These are phyloP conservation scores for Telopea speciosissima DNA, from an alignment of 177 flowering plant genomes.

Conservation along the genomic window DNA sequence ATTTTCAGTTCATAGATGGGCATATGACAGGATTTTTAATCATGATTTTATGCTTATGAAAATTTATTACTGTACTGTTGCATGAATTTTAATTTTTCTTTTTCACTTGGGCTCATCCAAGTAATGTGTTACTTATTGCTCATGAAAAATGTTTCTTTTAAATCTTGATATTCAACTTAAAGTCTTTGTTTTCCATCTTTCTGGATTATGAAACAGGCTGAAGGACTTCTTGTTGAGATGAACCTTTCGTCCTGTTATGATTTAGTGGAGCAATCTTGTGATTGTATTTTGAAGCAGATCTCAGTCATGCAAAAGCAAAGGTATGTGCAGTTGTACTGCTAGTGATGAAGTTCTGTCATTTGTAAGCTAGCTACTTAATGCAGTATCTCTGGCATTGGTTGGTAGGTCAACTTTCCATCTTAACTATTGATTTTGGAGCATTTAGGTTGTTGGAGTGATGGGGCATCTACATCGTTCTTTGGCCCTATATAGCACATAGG, in stretches of 20 bases:
- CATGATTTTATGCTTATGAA: background rate
- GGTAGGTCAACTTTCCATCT: no score
- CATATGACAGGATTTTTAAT: background rate
- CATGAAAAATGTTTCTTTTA: background rate
- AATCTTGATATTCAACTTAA: background rate
- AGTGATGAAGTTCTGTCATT: background rate
- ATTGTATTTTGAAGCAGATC: slow-evolving; percentile 53
- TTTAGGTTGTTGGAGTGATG: background rate
- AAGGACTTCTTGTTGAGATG: slow-evolving; percentile 62
- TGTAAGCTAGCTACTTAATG: background rate
- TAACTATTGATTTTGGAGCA: background rate
- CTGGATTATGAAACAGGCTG: slow-evolving; percentile 48
- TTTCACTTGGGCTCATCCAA: background rate
- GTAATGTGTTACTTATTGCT: background rate
- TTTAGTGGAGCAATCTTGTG: slow-evolving; percentile 65
- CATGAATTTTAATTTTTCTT: background rate
- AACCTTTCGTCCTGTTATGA: slow-evolving; percentile 57
- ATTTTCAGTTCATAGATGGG: background rate
- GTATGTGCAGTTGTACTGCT: slow-evolving; percentile 25
- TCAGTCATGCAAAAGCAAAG: slow-evolving; percentile 67
- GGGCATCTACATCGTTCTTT: background rate
- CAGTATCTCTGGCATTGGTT: no score
- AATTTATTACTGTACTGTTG: background rate
- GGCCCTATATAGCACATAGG: background rate
- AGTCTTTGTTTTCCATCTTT: background rate